These are phyloP conservation scores for Dactylonectria estremocensis DNA, from an alignment of 2,329 filamentous ascomycete species.

Conservation along the genomic window DNA sequence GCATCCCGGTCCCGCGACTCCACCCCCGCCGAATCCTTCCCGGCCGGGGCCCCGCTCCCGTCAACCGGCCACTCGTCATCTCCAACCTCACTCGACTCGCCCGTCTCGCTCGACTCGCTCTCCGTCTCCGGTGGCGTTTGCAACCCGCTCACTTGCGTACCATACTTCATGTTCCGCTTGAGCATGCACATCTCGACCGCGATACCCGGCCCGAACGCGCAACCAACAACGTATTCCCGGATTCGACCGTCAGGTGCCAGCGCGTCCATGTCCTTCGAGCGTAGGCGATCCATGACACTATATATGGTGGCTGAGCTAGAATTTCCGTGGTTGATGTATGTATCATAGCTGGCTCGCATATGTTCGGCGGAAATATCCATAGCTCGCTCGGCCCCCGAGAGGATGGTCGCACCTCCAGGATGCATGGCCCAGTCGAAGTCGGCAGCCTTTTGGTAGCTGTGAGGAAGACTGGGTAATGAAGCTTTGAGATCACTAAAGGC, in stretches of 20 bases:
- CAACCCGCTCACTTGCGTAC: constrained; percentile 52
- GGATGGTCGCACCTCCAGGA: constrained; percentile 77
- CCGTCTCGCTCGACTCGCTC: constrained; percentile 66
- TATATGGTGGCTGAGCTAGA: constrained; percentile 79
- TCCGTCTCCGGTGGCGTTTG: constrained; percentile 70
- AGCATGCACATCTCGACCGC: constrained; percentile 78
- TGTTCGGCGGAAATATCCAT: constrained; percentile 74
- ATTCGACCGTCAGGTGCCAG: constrained; percentile 64
- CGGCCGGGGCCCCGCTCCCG: constrained; percentile 31
- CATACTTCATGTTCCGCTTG: constrained; percentile 57
- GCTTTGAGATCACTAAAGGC: constrained; percentile 70
- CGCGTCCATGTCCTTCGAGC: constrained; percentile 73
- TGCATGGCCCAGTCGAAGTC: constrained; percentile 84
- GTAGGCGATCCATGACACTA: constrained; percentile 74
- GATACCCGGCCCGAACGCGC: constrained; percentile 80
- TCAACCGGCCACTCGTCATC: constrained; percentile 38
- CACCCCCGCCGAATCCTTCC: constrained; percentile 28
- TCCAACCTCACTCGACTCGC: constrained; percentile 47
- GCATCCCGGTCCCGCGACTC: constrained; percentile 36
- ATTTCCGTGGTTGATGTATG: constrained; percentile 79
- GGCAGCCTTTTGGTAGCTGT: constrained; percentile 60
- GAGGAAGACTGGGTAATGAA: constrained; percentile 62
- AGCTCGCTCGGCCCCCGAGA: constrained; percentile 73
- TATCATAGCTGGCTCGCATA: constrained; percentile 78
- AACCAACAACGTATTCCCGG: constrained; percentile 74